Evolutionary conservation across 345 rosid species (phyloP).

Genomic region (Stellera chamaejasme): DNA sequence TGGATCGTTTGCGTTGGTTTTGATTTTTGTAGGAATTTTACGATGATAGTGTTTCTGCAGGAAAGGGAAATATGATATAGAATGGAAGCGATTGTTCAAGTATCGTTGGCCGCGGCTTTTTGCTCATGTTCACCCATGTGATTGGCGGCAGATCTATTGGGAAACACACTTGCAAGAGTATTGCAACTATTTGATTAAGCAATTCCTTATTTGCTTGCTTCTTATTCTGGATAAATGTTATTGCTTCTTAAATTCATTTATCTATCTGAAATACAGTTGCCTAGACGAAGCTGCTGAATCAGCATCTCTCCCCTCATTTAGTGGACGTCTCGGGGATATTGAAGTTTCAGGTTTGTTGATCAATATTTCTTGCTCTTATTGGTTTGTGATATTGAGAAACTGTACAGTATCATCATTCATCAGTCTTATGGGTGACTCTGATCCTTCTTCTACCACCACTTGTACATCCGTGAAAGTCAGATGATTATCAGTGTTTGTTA

Average conservation of each 20-base stretch:
- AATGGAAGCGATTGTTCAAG: slow-evolving; percentile 60
- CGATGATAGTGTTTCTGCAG: slow-evolving; percentile 25
- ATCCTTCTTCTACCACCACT: too few species aligned
- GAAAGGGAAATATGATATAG: slow-evolving; percentile 29
- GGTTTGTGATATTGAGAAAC: not conserved
- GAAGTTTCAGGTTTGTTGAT: slow-evolving; percentile 44
- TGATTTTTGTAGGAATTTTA: not conserved
- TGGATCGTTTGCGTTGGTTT: not conserved
- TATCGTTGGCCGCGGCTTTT: slow-evolving; percentile 53
- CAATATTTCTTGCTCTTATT: not conserved
- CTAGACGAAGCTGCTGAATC: slow-evolving; percentile 75
- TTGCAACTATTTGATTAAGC: slow-evolving; percentile 8
- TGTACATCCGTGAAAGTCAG: too few species aligned
- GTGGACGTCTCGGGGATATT: slow-evolving; percentile 42
- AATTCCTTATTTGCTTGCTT: not conserved
- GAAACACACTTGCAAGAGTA: slow-evolving; percentile 76
- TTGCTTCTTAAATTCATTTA: slow-evolving; percentile 1
- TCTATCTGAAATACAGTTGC: slow-evolving; percentile 51
- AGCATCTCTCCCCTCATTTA: slow-evolving; percentile 61
- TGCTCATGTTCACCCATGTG: slow-evolving; percentile 22
- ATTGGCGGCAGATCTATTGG: slow-evolving; percentile 81
- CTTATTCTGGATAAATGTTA: not conserved
- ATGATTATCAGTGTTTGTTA: too few species aligned
- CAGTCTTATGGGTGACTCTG: too few species aligned
- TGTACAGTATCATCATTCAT: too few species aligned